These are phyloP conservation scores for Coniferiporia sulphurascens DNA, from an alignment of 1,284 basidiomycete species.

Conservation along the genomic window DNA sequence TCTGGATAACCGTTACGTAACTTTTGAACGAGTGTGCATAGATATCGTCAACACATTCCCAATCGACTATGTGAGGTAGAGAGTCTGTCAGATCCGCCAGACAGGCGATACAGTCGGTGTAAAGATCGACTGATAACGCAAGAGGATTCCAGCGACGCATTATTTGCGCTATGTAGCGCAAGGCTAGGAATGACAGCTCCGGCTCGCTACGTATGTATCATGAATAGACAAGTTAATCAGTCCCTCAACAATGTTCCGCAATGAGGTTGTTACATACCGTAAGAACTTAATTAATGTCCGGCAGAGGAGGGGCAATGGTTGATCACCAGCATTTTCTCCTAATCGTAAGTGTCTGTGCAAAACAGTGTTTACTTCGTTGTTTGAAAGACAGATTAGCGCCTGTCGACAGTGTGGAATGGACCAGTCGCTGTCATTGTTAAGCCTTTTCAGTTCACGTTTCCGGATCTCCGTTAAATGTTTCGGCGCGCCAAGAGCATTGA, in stretches of 20 bases:
- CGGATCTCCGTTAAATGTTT: background rate
- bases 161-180: background rate
- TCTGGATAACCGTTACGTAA: background rate
- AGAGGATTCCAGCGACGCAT: background rate
- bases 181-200: background rate
- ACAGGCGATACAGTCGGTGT: background rate
- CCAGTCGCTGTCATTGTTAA: background rate
- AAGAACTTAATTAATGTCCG: background rate
- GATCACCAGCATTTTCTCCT: background rate
- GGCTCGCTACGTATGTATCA: background rate
- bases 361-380: background rate
- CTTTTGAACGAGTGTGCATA: background rate
- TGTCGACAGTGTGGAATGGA: background rate
- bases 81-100: background rate
- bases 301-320: background rate
- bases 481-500: background rate
- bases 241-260: background rate
- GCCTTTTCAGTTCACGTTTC: background rate
- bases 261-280: background rate
- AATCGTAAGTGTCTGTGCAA: background rate
- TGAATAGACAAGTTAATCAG: background rate
- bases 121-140: background rate
- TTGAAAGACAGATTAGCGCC: background rate
- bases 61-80: background rate
- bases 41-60: constrained; percentile 3